These are phyloP conservation scores for Cyclotella cryptica DNA, from an alignment of 108 stramenopile genomes.

Conservation along the genomic window DNA sequence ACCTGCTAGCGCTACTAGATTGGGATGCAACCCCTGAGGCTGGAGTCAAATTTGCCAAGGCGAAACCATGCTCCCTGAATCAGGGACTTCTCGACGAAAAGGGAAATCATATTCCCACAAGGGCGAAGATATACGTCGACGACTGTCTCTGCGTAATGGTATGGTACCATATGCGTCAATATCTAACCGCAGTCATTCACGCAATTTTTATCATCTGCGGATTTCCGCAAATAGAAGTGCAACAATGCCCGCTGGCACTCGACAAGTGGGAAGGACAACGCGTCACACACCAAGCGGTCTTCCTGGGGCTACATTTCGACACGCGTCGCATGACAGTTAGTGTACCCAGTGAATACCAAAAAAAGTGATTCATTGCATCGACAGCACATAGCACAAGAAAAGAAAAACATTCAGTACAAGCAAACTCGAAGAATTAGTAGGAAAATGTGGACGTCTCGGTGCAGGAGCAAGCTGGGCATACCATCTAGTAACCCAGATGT, in stretches of 20 bases:
- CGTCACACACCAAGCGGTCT: neutral
- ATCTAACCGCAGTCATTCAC: neutral
- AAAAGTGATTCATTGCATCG: neutral
- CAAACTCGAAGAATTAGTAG: neutral
- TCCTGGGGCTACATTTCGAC: neutral
- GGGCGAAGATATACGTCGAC: conserved; percentile 12
- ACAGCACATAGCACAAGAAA: neutral
- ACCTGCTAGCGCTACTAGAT: no score
- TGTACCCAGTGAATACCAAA: neutral
- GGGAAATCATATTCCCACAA: neutral
- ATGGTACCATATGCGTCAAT: neutral
- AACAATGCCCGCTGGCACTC: conserved; percentile 6
- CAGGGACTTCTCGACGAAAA: neutral
- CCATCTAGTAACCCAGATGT: neutral
- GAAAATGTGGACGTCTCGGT: neutral
- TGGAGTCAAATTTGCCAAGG: neutral
- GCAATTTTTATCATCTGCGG: conserved; percentile 18
- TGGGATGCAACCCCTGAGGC: no score
- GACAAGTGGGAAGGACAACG: conserved; percentile 12
- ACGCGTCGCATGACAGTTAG: conserved; percentile 7
- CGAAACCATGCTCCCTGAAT: neutral
- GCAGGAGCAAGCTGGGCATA: neutral
- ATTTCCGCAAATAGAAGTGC: neutral
- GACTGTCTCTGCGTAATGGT: neutral
- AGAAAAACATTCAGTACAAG: neutral